Percentiles rank a stretch among this genome's conserved stretches.
Conservation (phyloP, 306 rosid genomes). For the barrel medic (Medicago truncatula) region MtrunA17r5.0-ANR NC_053045.1:34607001-34607500, state of each 20-base stretch:
- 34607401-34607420: slow-evolving; percentile 31
- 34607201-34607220: slow-evolving; percentile 44
- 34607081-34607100: not conserved
- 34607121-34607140: slow-evolving; percentile 24
- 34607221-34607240: slow-evolving; percentile 1
- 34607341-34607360: slow-evolving; percentile 17
- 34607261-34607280: slow-evolving; percentile 44
- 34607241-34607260: slow-evolving; percentile 41
- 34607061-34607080: slow-evolving; percentile 23
- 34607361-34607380: slow-evolving; percentile 27
- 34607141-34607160: slow-evolving; percentile 23
- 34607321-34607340: slow-evolving; percentile 2
- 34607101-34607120: slow-evolving; percentile 39
- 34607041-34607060: not conserved
- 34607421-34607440: slow-evolving; percentile 17
- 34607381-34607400: slow-evolving; percentile 31
- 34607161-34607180: slow-evolving; percentile 36
- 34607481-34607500: slow-evolving; percentile 11
- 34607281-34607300: slow-evolving; percentile 25
- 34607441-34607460: not conserved
- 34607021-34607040: too few species aligned
- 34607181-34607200: slow-evolving; percentile 1
- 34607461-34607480: slow-evolving; percentile 28
- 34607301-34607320: slow-evolving; percentile 28
- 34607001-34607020: too few species aligned